A percentile compares a stretch with the other conserved stretches of the same genome.
Conservation (phyloP, 1,284 basidiomycete genomes). For the Ustilago curta region DNA sequence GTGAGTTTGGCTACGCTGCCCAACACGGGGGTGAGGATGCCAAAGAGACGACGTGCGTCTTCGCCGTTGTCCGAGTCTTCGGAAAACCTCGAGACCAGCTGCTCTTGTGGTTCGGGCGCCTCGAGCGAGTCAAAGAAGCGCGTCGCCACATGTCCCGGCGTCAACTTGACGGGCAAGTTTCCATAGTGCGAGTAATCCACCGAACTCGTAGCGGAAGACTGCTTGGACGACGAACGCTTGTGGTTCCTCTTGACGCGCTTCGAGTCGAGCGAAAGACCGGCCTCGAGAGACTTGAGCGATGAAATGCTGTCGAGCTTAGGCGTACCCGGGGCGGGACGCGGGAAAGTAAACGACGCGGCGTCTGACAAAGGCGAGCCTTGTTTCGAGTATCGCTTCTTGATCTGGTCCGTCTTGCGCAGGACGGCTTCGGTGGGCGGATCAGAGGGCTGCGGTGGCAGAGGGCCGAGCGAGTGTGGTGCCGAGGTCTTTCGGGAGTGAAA, state of each 20-base stretch:
- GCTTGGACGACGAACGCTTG: constrained; percentile 15
- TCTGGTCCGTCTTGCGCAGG: constrained; percentile 23
- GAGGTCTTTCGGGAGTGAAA: constrained; percentile 11
- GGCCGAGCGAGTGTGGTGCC: constrained; percentile 32
- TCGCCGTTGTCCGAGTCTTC: constrained; percentile 29
- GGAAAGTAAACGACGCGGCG: background rate
- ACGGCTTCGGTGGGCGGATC: constrained; percentile 25
- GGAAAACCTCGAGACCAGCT: constrained; percentile 19
- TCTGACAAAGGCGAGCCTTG: constrained; percentile 19
- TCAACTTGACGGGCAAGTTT: constrained; percentile 17
- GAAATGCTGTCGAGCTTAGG: constrained; percentile 22
- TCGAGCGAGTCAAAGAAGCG: background rate
- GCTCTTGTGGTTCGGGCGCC: background rate
- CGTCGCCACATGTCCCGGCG: constrained; percentile 19
- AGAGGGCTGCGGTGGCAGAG: constrained; percentile 25
- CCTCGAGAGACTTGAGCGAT: constrained; percentile 17
- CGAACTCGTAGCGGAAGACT: background rate
- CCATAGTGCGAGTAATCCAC: constrained; percentile 3
- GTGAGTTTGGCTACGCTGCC: constrained; percentile 14
- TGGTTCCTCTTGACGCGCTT: constrained; percentile 25
- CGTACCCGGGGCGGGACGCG: constrained; percentile 9
- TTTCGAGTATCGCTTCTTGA: constrained; percentile 35
- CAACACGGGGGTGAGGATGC: constrained; percentile 4
- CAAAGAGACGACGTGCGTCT: constrained; percentile 6
- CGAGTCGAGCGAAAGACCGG: constrained; percentile 27